Evolutionary conservation across 2,329 filamentous ascomycete genomes (phyloP).

Genomic region (Talaromyces sp.): DNA sequence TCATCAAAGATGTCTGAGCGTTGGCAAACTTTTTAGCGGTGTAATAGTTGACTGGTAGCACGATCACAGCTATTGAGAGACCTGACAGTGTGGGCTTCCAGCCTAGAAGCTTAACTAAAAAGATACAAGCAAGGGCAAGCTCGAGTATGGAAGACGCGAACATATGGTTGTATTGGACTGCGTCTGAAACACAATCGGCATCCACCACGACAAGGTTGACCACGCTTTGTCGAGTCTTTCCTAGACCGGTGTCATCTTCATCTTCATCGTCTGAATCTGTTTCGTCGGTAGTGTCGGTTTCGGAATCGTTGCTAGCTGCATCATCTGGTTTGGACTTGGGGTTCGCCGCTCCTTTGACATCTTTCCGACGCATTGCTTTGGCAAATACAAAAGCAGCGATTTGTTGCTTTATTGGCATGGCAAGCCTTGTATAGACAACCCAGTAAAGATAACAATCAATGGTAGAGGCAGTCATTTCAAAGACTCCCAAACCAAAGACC

Average conservation of each 20-base stretch:
- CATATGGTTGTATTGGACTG: slow-evolving; percentile 60
- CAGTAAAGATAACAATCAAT: slow-evolving; percentile 61
- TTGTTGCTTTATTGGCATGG: slow-evolving; percentile 61
- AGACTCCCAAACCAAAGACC: slow-evolving; percentile 57
- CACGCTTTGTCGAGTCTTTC: slow-evolving; percentile 60
- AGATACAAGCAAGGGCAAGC: slow-evolving; percentile 60
- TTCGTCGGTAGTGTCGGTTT: slow-evolving; percentile 26
- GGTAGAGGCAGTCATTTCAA: slow-evolving; percentile 51
- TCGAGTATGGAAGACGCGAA: slow-evolving; percentile 60
- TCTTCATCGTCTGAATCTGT: slow-evolving; percentile 27
- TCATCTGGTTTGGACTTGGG: slow-evolving; percentile 30
- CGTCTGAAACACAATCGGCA: slow-evolving; percentile 62
- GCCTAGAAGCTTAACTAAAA: slow-evolving; percentile 68
- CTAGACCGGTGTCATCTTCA: slow-evolving; percentile 37
- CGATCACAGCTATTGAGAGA: slow-evolving; percentile 57
- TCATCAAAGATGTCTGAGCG: slow-evolving; percentile 67
- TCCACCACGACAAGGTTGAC: slow-evolving; percentile 78
- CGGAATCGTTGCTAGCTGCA: slow-evolving; percentile 23
- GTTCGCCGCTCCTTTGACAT: slow-evolving; percentile 58
- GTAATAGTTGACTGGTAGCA: slow-evolving; percentile 64
- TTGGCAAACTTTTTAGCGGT: slow-evolving; percentile 60
- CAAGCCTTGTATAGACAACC: slow-evolving; percentile 56
- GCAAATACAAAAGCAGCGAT: slow-evolving; percentile 66
- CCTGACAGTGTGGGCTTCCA: slow-evolving; percentile 65
- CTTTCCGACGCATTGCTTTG: slow-evolving; percentile 69